Percentiles rank a stretch among this genome's conserved stretches.
Evolutionary conservation across 352 stramenopile species (phyloP).

Genomic region (Phytophthora crassamura): DNA sequence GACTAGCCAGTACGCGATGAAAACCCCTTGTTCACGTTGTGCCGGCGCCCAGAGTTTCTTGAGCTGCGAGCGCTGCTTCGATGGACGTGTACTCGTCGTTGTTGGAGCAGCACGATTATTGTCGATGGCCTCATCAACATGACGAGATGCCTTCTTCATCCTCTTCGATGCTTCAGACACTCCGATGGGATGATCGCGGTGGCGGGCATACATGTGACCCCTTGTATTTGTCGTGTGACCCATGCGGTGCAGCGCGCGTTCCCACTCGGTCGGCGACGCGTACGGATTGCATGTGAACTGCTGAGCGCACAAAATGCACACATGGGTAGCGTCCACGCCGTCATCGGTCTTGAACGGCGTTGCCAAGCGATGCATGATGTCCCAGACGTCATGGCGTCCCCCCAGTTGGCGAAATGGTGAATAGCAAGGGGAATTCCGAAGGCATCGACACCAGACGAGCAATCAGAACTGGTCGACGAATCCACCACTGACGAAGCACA

Average conservation of each 20-base stretch:
- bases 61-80: no score
- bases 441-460: no score
- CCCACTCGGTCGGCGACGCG: neutral
- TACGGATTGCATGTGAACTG: neutral
- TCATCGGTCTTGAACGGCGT: neutral
- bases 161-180: no score
- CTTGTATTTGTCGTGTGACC: neutral
- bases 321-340: neutral
- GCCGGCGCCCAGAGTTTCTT: no score
- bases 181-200: neutral
- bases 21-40: no score
- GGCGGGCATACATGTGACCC: neutral
- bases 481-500: no score
- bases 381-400: constrained; percentile 1
- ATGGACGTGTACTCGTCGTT: no score
- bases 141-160: no score
- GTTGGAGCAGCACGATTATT: neutral
- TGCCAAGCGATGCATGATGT: neutral
- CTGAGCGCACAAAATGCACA: constrained; percentile 1
- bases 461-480: no score
- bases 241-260: neutral
- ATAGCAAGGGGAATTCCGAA: neutral
- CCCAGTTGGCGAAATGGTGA: neutral
- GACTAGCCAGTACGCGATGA: neutral
- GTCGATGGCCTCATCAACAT: neutral